Base-by-base conservation (phyloP, 371 early-diverging fungal genomes). In the Circinella umbellata region DNA sequence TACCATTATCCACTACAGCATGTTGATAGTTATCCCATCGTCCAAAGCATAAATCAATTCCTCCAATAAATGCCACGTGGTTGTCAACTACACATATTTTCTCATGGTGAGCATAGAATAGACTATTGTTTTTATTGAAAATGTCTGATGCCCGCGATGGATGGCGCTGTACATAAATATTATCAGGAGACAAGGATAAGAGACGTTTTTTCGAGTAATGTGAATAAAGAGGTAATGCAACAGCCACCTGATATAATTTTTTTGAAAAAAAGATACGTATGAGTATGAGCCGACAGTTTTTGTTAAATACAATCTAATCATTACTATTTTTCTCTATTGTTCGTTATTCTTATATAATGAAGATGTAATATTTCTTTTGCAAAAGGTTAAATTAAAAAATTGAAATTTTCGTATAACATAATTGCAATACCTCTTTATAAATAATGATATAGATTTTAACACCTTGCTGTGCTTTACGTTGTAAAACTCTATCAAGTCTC, bases 1-100 rank as follows among this genome's bases (percentile, higher is more conserved):
- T 82, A 46, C 86, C 82, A 73, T 86, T 89, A 72, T 96, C 96
- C 4, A 88, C 82, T 53, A 96, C 70, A 3, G 85, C 77, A 78
- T 98, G 98, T 3, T 88, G 81, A 59, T 91, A 87, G 18, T 91
- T 89, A 78, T 97, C 97, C 75, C 89, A 98, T 18, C 98, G 90
- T 70, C 95, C 95, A 77, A 88, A 88, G 71, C 94, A 94, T 54
- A 93, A 72, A 70, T 94, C 95, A n/a, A 95, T 85, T 3, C 95
- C 95, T 69, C 95, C 95, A 63, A 92, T 77, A 66, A 91, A 94
- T 10, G 91, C 92, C 65, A 92, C 76, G n/a, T 81, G 81, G 61
- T 87, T 81, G 71, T 94, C 94, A 3, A 94, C 82, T 5, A 93
- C 73, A 0, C 89, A 88, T 47, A 92, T 82, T 81, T 94, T 94